Evolutionary conservation across 2,329 filamentous ascomycete genomes (phyloP), one percentile per base, ranked within the genome.

Genomic region (Cladosporium sp.): DNA sequence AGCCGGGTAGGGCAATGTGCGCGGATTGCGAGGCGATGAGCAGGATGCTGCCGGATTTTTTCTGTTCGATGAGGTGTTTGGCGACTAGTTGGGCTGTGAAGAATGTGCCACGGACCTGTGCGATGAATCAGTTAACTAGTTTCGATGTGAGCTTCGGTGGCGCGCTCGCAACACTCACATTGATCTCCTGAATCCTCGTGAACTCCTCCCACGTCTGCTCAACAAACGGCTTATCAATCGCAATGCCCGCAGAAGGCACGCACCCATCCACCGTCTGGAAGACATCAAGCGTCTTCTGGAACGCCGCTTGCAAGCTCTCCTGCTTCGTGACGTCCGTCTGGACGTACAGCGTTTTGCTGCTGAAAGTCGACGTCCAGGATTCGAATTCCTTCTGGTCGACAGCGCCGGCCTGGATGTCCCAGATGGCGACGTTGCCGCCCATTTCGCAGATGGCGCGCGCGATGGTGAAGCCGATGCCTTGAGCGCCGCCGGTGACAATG

Each of bases 321-420:
- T 74, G 67, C 25, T 70, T 69, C 58, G 70, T 77, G 26, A 82
- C 79, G 66, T 82, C 80, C 46, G 79, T 78, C 48, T 70, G 69
- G 51, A 69, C 68, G 62, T 76, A 74, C 5, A 63, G 59, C n/a
- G 69, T 69, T 76, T 88, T 88, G 53, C 92, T 89, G 2, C 87
- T 86, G 70, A 88, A 91, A 23, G 84, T 83, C 72, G 85, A 82
- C 18, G 68, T 69, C 28, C 74, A 63, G 6, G 49, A 39, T 36
- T 70, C 69, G 57, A 70, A 71, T 64, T 70, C 70, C 14, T 69
- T 56, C 28, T 63, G 14, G 49, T 63, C 34, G 10, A 54, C 60
- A n/a, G 72, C 71, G 18, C 69, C 66, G 1, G 67, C 51, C 73
- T 86, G 86, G 56, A 92, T 88, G 32, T 86, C 85, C n/a, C 85